Evolutionary conservation across 73 alveolate genomes (phyloP).

Genomic region (Diophrys sp.): DNA sequence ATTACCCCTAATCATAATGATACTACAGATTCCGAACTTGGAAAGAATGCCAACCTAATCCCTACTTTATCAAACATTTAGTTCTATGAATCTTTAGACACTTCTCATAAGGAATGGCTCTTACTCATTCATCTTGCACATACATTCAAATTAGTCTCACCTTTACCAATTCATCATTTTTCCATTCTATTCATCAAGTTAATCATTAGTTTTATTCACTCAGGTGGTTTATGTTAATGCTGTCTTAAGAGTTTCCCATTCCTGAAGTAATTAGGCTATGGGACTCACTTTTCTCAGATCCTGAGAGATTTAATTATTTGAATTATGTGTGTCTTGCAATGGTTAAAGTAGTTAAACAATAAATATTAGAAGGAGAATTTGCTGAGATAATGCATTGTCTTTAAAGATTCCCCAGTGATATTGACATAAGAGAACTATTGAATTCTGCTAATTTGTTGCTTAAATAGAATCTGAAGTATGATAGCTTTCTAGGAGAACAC

Average conservation of each 20-base stretch:
- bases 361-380: slow-evolving; percentile 51
- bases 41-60: no score
- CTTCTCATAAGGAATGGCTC: no score
- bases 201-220: slow-evolving; percentile 69
- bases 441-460: slow-evolving; percentile 17
- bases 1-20: no score
- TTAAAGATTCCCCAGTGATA: slow-evolving; percentile 27
- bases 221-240: slow-evolving; percentile 83
- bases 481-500: slow-evolving; percentile 20
- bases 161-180: no score
- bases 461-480: slow-evolving; percentile 14
- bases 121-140: no score
- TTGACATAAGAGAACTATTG: slow-evolving; percentile 5
- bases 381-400: slow-evolving; percentile 57
- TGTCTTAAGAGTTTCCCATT: slow-evolving; percentile 79
- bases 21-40: no score
- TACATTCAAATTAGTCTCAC: no score
- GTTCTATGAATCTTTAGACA: no score
- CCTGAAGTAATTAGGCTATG: slow-evolving; percentile 75
- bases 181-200: slow-evolving; percentile 47
- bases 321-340: slow-evolving; percentile 61
- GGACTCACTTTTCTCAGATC: slow-evolving; percentile 77
- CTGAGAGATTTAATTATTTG: slow-evolving; percentile 44
- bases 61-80: no score
- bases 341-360: slow-evolving; percentile 27